A percentile compares a stretch with the other conserved stretches of the same genome.
These are phyloP conservation scores for Aspergillus sp. DNA, from an alignment of 2,329 filamentous ascomycete genomes.

Conservation along the genomic window DNA sequence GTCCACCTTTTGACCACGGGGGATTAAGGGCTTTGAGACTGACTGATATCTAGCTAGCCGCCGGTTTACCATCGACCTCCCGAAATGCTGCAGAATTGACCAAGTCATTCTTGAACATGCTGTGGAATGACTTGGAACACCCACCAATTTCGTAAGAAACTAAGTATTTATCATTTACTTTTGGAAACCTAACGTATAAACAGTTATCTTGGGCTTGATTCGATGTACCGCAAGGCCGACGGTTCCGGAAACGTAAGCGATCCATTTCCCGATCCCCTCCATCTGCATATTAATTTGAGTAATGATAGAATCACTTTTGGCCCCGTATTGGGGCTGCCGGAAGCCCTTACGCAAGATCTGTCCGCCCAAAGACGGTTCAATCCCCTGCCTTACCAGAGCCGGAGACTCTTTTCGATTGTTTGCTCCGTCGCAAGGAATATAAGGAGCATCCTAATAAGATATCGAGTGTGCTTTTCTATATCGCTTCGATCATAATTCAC, in stretches of 20 bases:
- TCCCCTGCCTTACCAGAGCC: constrained; percentile 64
- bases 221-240: constrained; percentile 35
- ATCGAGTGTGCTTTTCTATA: constrained; percentile 72
- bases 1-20: background rate
- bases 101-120: constrained; percentile 51
- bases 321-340: constrained; percentile 65
- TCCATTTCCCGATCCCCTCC: constrained; percentile 19
- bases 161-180: constrained; percentile 21
- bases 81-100: constrained; percentile 42
- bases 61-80: constrained; percentile 38
- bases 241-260: constrained; percentile 42
- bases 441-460: constrained; percentile 69
- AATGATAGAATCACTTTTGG: constrained; percentile 57
- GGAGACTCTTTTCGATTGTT: constrained; percentile 64
- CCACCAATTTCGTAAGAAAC: constrained; percentile 50
- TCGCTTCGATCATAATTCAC: constrained; percentile 68
- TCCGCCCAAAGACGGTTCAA: constrained; percentile 57
- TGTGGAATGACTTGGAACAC: constrained; percentile 57
- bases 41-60: constrained; percentile 30
- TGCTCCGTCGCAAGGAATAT: constrained; percentile 64
- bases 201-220: constrained; percentile 40
- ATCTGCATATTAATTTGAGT: constrained; percentile 11
- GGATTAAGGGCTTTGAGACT: background rate
- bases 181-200: background rate
- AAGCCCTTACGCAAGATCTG: constrained; percentile 67